Base-by-base conservation (phyloP, 306 rosid species). In the Calophaca sinica region DNA sequence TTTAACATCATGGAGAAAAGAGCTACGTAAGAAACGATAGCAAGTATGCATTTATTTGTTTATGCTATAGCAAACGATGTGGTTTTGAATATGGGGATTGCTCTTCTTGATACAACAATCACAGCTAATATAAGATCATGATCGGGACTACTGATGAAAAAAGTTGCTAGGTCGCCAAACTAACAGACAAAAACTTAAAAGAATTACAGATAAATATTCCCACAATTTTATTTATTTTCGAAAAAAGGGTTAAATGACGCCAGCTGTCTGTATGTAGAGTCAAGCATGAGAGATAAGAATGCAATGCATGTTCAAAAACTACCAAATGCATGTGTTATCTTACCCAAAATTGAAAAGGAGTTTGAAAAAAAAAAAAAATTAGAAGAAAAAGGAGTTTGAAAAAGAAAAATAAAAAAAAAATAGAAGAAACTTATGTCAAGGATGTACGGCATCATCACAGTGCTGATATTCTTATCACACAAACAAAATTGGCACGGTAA, bases 41-140 rank as follows among this genome's bases (percentile, higher is more conserved):
- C 62, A 59, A 58, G 62, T 52, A 61, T 42, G 54, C 49, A 70
- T 45, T 62, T 62, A 52, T 61, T 0, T 69, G 62, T 35, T 80
- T 60, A 60, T 7, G 31, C 38, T 61, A 74, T 3, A 44, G 28
- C 10, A 50, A 50, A 59, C 45, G 15, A 36, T 50, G 44, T 55
- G n/a, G 5, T 58, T 64, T 79, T 12, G 31, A 45, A 63, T 67
- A 54, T n/a, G 31, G 28, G 59, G 28, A 64, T 26, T 12, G 55
- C 61, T 45, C 62, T 64, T 72, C 66, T 42, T 9, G 33, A 42
- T 35, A 52, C 35, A 72, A 52, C 48, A 15, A 31, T 13, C 74
- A 64, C 61, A 58, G 48, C 3, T 15, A 79, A 36, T 7, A 13
- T 8, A 36, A 72, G 49, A 9, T 36, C n/a, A n/a, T n/a, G n/a